A percentile compares a stretch with the other conserved stretches of the same genome.
Conservation (phyloP, 2,329 filamentous ascomycete species). For the Lecanicillium sp. region DNA sequence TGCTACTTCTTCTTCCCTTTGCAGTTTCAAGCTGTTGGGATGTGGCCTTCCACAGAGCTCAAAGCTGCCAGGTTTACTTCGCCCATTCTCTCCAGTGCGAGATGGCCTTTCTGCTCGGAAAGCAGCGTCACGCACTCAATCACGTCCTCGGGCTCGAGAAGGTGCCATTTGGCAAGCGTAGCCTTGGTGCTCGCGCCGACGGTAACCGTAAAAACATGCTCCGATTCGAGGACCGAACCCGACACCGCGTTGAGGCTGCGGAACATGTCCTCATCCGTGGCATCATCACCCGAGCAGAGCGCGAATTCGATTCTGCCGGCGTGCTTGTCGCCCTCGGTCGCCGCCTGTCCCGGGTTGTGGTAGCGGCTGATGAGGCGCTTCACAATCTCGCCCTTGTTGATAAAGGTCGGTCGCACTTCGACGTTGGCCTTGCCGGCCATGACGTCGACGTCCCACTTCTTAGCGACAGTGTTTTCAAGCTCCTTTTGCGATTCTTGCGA, state of each 20-base stretch:
- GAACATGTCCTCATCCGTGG: conserved; percentile 97
- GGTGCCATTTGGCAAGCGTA: conserved; percentile 83
- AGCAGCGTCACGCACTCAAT: conserved; percentile 61
- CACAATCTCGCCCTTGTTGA: conserved; percentile 96
- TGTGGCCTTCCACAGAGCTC: conserved; percentile 46
- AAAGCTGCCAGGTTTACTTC: conserved; percentile 52
- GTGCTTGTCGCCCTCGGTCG: conserved; percentile 36
- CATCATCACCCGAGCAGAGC: conserved; percentile 88
- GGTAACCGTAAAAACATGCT: conserved; percentile 83
- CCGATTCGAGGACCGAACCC: conserved; percentile 43
- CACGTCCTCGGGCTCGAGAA: conserved; percentile 83
- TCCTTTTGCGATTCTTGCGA: conserved; percentile 75
- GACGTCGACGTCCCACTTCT: conserved; percentile 85
- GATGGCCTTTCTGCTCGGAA: conserved; percentile 38
- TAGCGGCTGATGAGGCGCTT: conserved; percentile 76
- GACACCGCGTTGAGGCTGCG: conserved; percentile 62
- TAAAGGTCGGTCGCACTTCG: conserved; percentile 91
- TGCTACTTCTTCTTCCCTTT: not conserved
- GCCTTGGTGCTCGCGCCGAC: conserved; percentile 89
- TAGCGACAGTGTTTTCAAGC: conserved; percentile 68
- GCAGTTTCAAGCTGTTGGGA: conserved; percentile 29
- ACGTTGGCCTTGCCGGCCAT: conserved; percentile 97
- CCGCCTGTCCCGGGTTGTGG: conserved; percentile 42
- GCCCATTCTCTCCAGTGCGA: conserved; percentile 33
- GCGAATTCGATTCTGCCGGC: conserved; percentile 69